Base-by-base conservation (phyloP, 2,329 filamentous ascomycete genomes). In the Albophoma yamanashiensis region DNA sequence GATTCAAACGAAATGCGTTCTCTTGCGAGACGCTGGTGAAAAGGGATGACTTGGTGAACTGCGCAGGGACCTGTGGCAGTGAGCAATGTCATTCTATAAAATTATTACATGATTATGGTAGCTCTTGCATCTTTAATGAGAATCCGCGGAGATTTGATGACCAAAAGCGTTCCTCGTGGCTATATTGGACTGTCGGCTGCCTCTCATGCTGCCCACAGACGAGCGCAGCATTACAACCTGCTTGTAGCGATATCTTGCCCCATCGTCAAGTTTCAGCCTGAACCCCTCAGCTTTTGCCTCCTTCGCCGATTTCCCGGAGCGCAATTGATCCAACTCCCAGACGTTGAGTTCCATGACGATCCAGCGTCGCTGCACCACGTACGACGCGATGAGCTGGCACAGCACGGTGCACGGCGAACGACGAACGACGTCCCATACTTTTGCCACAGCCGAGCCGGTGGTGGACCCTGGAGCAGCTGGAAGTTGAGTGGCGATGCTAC, bases 331-430 rank as follows among this genome's bases (percentile, higher is more conserved):
- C 85, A 86, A 63, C 76, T 90, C 7, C 67, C 68, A 8, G 67
- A 70, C 4, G 69, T 11, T 14, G 12, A 14, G 36, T 14, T 12
- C 11, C 83, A 85, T 88, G 3, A 68, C 67, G 1, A 85, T 87
- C 0, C 83, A 87, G 67, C 89, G 86, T 87, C 78, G 82, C 34
- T 89, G 85, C 71, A 84, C 83, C 20, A 89, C 89, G 86, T 89
- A 87, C 70, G 71, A 69, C 42, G 81, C 79, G 7, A 83, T 80
- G 0, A 87, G 89, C 71, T 90, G 87, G 70, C 87, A 90, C 73
- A 83, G 78, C 65, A 89, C 38, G 1, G 80, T 0, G 80, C 82
- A 0, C 86, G 34, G 36, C 11, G n/a, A n/a, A n/a, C n/a, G n/a
- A n/a, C n/a, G n/a, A n/a, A 89, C 68, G 86, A 89, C 72, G 80